Evolutionary conservation across 2,329 filamentous ascomycete species (phyloP).

Genomic region (Penicillium sp.): DNA sequence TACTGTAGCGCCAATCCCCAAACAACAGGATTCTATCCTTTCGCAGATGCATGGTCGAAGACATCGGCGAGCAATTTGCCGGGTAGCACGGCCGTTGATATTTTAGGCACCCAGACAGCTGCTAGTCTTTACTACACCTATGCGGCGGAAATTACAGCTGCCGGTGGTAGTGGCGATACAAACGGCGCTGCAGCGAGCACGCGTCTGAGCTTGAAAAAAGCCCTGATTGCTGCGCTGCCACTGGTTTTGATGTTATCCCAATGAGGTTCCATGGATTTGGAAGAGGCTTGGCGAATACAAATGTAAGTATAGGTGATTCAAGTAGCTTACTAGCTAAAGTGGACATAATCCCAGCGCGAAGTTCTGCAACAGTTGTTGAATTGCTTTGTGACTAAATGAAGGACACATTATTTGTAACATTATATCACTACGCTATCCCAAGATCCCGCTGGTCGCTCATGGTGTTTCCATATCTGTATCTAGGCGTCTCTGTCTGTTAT

Average conservation of each 20-base stretch:
- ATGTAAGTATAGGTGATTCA: neutral
- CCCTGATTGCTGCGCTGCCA: neutral
- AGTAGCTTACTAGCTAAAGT: neutral
- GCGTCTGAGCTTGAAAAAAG: neutral
- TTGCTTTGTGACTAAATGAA: neutral
- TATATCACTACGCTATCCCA: neutral
- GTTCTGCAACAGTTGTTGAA: neutral
- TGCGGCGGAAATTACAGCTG: neutral
- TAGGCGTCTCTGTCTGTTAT: no score
- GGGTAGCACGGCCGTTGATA: neutral
- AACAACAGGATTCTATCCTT: neutral
- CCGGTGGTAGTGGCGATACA: neutral
- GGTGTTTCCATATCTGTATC: no score
- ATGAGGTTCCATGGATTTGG: neutral
- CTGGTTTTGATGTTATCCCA: neutral
- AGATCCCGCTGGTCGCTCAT: no score
- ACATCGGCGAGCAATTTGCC: neutral
- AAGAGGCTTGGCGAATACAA: neutral
- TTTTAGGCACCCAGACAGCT: neutral
- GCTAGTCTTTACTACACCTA: conserved; percentile 1
- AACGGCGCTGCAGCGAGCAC: neutral
- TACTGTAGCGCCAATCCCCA: neutral
- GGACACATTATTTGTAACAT: neutral
- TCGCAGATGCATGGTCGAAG: neutral
- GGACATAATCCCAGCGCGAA: neutral